Evolutionary conservation across 2,329 filamentous ascomycete species (phyloP).

Genomic region (Verticillium dahliae): DNA sequence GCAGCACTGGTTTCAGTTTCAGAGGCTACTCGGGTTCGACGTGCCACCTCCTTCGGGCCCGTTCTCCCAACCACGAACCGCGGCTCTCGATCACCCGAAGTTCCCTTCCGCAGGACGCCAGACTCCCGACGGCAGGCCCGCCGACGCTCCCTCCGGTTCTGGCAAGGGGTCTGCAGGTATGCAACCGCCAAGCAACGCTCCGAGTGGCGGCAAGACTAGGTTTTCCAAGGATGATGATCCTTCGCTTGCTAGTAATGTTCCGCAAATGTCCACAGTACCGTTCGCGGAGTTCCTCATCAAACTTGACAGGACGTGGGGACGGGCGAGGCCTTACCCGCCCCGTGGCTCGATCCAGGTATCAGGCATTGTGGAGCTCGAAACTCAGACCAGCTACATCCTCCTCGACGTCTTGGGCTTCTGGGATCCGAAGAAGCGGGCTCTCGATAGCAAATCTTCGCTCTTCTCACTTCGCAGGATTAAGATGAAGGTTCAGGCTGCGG

Average conservation of each 20-base stretch:
- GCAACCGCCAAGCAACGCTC: slow-evolving; percentile 1
- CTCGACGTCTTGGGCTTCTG: slow-evolving; percentile 48
- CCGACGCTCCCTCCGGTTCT: slow-evolving; percentile 2
- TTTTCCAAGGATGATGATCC: slow-evolving; percentile 12
- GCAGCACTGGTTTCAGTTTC: slow-evolving; percentile 35
- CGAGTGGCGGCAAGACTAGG: slow-evolving; percentile 11
- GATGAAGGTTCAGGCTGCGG: slow-evolving; percentile 12
- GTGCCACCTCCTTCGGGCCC: slow-evolving; percentile 1
- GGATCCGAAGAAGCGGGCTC: slow-evolving; percentile 42
- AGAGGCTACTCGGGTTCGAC: slow-evolving; percentile 38
- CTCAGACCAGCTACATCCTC: slow-evolving; percentile 36
- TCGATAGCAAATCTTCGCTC: slow-evolving; percentile 15
- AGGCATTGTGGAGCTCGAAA: slow-evolving; percentile 47
- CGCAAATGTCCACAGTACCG: slow-evolving; percentile 9
- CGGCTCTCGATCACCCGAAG: neutral
- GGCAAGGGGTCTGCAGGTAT: slow-evolving; percentile 6
- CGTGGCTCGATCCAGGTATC: slow-evolving; percentile 46
- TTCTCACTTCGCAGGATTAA: slow-evolving; percentile 10
- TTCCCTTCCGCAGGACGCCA: slow-evolving; percentile 7
- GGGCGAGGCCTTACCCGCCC: slow-evolving; percentile 33
- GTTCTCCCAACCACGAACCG: neutral
- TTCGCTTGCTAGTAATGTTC: slow-evolving; percentile 9
- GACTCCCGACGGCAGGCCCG: slow-evolving; percentile 9
- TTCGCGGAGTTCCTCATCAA: slow-evolving; percentile 10
- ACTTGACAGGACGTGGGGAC: slow-evolving; percentile 35